Evolutionary conservation across 331 rosid species (phyloP), one percentile per base, ranked within the genome.

Genomic region (Quercus phellos): DNA sequence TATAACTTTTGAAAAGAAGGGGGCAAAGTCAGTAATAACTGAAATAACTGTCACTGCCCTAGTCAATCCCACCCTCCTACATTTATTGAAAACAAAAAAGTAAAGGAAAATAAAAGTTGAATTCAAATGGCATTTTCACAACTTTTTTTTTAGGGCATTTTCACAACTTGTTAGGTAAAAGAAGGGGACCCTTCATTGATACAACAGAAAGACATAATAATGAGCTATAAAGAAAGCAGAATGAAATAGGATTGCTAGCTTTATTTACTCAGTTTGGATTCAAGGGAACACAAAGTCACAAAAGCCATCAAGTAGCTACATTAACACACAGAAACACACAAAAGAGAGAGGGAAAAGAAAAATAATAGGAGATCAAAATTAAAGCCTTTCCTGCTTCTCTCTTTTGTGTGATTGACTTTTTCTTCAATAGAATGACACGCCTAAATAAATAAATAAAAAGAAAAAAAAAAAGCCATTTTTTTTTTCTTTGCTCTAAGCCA

Each of bases 271-370:
- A 68, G 78, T 72, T 80, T 32, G 77, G 83, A 79, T 55, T 55
- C 78, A 84, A 78, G 73, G 88, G 79, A 79, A 72, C 84, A 89
- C 56, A 80, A 79, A 75, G 81, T 85, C 86, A 79, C 85, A 84
- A 80, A 69, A 60, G 51, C 51, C 84, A 80, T 74, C 53, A 69
- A 58, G 70, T 55, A 56, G 70, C 87, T 83, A 77, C 80, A 83
- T 71, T 18, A 73, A 71, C 82, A 88, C 73, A 78, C 54, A 56
- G 66, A 77, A 78, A 72, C 74, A 84, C 84, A 70, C 50, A 54
- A 76, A 59, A 75, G 61, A 61, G 55, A 14, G 55, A 78, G 22
- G 46, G 60, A 30, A 70, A 19, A 26, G 54, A 55, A 56, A 56
- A 43, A 54, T 56, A 77, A 71, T 51, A 63, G 74, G 66, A 22